Evolutionary conservation across 345 rosid genomes (phyloP).

Genomic region (Eucalyptus cloeziana): DNA sequence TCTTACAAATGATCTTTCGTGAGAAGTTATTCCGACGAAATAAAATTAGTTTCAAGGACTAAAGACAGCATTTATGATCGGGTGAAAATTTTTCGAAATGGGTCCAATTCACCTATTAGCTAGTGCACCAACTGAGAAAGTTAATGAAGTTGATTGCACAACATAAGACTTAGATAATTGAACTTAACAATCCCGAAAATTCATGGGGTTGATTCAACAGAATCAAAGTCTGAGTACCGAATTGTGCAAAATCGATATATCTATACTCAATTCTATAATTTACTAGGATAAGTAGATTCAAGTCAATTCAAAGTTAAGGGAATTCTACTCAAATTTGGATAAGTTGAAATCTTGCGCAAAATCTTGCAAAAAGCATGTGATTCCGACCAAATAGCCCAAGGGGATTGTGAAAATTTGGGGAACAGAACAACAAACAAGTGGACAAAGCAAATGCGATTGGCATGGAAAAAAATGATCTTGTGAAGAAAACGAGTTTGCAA

Average conservation of each 20-base stretch:
- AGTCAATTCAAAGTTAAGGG: background rate
- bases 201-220: background rate
- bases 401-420: background rate
- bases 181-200: background rate
- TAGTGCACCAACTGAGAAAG: background rate
- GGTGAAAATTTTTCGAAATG: fast-evolving
- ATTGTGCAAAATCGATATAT: fast-evolving
- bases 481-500: background rate
- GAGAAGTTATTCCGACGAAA: background rate
- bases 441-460: background rate
- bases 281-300: background rate
- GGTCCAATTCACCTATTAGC: background rate
- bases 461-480: background rate
- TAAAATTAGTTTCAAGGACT: background rate
- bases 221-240: background rate
- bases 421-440: background rate
- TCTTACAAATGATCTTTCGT: background rate
- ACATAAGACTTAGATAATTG: background rate
- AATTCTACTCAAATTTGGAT: background rate
- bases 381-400: background rate
- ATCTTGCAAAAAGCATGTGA: background rate
- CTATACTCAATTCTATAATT: background rate
- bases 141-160: background rate
- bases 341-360: background rate
- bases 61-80: background rate